Conservation (phyloP, 345 rosid genomes). For the Salix udensis region DNA sequence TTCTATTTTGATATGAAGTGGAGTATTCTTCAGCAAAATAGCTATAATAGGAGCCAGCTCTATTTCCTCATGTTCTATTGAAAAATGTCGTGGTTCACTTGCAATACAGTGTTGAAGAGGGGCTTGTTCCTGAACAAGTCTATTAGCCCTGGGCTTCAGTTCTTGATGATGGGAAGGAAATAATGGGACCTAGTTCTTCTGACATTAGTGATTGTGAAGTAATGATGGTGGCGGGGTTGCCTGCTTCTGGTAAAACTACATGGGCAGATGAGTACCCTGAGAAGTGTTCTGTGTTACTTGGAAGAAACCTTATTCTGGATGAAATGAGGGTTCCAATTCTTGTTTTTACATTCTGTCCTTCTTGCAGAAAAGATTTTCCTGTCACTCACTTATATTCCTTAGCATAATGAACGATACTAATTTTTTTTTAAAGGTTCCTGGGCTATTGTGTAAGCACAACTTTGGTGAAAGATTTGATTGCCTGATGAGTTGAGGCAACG, state of each 20-base stretch:
- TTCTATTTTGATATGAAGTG: constrained; percentile 5
- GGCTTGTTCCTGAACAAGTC: constrained; percentile 27
- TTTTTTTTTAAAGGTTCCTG: constrained; percentile 24
- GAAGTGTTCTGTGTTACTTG: constrained; percentile 30
- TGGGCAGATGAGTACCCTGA: constrained; percentile 38
- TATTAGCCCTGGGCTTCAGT: constrained; percentile 35
- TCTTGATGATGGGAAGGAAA: constrained; percentile 26
- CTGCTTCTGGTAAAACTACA: constrained; percentile 39
- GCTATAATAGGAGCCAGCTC: constrained; percentile 17
- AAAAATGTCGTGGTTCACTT: constrained; percentile 34
- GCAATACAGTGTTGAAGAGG: constrained; percentile 31
- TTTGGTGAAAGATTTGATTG: constrained; percentile 28
- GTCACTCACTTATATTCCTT: neutral
- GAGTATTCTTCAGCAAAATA: constrained; percentile 13
- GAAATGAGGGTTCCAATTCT: constrained; percentile 33
- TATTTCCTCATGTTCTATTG: constrained; percentile 37
- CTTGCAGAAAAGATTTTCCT: neutral
- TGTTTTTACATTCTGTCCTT: neutral
- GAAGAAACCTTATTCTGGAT: constrained; percentile 38
- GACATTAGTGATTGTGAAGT: constrained; percentile 23
- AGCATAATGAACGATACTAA: neutral
- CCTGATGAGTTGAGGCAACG: constrained; percentile 24
- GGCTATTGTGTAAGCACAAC: constrained; percentile 21
- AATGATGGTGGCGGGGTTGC: constrained; percentile 39
- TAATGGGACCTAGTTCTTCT: constrained; percentile 22